Evolutionary conservation across 257 asterid species (phyloP), one percentile per base, ranked within the genome.

Genomic region (Paulownia fortunei): DNA sequence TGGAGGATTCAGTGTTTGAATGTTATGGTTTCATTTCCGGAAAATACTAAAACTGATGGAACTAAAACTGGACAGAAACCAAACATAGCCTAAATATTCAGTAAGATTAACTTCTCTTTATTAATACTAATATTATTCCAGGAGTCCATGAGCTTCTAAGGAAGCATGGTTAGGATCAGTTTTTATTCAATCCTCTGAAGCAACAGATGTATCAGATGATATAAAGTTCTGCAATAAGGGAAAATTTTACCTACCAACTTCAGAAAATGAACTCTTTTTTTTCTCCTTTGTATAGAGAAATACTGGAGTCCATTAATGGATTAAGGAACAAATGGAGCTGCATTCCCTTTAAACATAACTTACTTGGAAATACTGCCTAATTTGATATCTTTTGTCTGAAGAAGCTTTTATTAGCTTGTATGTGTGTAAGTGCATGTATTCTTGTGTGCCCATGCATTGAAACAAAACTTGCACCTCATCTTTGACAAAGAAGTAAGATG

Each of bases 401-500:
- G 15, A 55, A 65, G 76, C 69, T 30, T 54, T 18, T 23, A n/a
- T 16, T 51, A 51, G 5, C 23, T n/a, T 16, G 27, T 21, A 66
- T 34, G 36, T 34, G 19, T 15, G 39, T 9, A 19, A 16, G 52
- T 1, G 36, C 21, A 26, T 24, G 54, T 54, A 39, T 12, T 54
- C 36, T 39, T 26, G 19, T 61, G 73, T 11, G 27, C 13, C 42
- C 13, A 24, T 64, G 66, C 27, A 69, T 32, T 52, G 76, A 16
- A 56, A 32, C n/a, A 8, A 34, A 74, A 61, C 13, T 52, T 72
- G 52, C 66, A 4, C 23, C 34, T 56, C 76, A 46, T 62, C 30
- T 71, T 76, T 68, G 62, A 47, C 49, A 18, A 12, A 65, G 71
- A 72, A 73, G 36, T 73, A 67, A 71, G 46, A 59, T 37, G n/a